These are phyloP conservation scores for Colletotrichum cuscutae DNA, from an alignment of 2,329 filamentous ascomycete genomes.

Conservation along the genomic window DNA sequence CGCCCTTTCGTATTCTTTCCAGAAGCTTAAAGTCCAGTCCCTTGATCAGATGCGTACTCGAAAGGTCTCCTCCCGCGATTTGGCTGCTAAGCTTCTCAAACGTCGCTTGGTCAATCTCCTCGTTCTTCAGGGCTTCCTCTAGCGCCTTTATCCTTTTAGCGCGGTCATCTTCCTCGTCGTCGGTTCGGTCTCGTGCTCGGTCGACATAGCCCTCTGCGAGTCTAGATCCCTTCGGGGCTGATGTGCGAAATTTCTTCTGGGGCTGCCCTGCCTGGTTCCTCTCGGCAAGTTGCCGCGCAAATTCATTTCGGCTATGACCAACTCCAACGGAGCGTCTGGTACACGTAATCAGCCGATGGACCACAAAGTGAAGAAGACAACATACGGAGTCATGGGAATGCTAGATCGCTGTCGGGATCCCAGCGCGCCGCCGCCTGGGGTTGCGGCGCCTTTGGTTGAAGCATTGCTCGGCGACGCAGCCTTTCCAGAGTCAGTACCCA, in stretches of 20 bases:
- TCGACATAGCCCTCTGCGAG: slow-evolving; percentile 86
- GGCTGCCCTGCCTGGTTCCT: slow-evolving; percentile 66
- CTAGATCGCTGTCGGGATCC: slow-evolving; percentile 82
- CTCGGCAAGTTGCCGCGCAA: slow-evolving; percentile 86
- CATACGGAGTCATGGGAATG: slow-evolving; percentile 95
- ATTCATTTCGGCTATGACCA: slow-evolving; percentile 69
- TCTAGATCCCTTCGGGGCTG: slow-evolving; percentile 84
- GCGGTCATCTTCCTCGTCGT: slow-evolving; percentile 62
- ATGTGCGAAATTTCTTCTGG: slow-evolving; percentile 80
- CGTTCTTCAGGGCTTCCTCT: slow-evolving; percentile 83
- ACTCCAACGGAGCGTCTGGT: slow-evolving; percentile 71
- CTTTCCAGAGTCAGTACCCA: slow-evolving; percentile 63
- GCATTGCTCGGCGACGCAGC: slow-evolving; percentile 55
- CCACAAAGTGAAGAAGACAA: slow-evolving; percentile 32
- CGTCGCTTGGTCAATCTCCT: slow-evolving; percentile 82
- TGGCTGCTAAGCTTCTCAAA: slow-evolving; percentile 81
- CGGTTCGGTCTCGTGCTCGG: slow-evolving; percentile 74
- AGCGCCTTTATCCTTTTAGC: slow-evolving; percentile 79
- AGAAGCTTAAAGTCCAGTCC: slow-evolving; percentile 88
- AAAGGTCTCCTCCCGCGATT: slow-evolving; percentile 84
- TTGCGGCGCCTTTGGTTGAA: slow-evolving; percentile 48
- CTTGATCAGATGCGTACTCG: slow-evolving; percentile 88
- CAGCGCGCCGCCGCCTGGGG: slow-evolving; percentile 56
- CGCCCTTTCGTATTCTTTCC: slow-evolving; percentile 74
- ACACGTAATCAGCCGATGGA: slow-evolving; percentile 38